Evolutionary conservation across 495 filamentous ascomycete genomes (phyloP), one percentile per base, ranked within the genome.

Genomic region (Tuber indicum): DNA sequence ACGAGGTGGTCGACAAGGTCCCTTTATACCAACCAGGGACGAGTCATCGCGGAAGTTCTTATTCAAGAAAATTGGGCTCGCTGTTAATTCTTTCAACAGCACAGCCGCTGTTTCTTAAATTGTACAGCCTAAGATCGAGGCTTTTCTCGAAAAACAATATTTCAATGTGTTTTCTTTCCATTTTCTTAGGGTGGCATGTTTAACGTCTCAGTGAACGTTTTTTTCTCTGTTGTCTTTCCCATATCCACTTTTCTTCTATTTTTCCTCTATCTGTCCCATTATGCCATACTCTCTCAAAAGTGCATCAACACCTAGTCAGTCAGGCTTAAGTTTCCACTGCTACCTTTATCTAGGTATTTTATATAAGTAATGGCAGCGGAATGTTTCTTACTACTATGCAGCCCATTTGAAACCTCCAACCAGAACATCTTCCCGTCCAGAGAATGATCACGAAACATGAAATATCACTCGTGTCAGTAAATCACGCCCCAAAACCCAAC

Each of bases 21-120:
- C 96, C 16, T 99, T 98, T 81, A 92, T 99, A 46, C 96, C 96
- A 0, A 93, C 98, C 3, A 91, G 90, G 75, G 93, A 98, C 83
- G 96, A 97, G 86, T 91, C 90, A 80, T 89, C 89, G 23, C 86
- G 96, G 82, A 93, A 96, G 80, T 99, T 95, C 88, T 85, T 99
- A 79, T 99, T 92, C 79, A 87, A 86, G 46, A 83, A 83, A 75
- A 83, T 83, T 76, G 82, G 71, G 23, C 70, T 83, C 3, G 82
- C 81, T 16, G 82, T 83, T 21, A 83, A 83, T 72, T 81, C 78
- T 21, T 83, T 83, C 46, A 83, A 83, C 39, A 83, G 76, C 49
- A 83, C 81, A 14, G 82, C 82, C 4, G 75, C 81, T 26, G 73
- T 77, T 70, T 75, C 78, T 70, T 82, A 76, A 42, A 16, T 8